phyloP scores from a whole-genome alignment of 208 protist species.

The Herpetomonas samuelpessoai region DNA sequence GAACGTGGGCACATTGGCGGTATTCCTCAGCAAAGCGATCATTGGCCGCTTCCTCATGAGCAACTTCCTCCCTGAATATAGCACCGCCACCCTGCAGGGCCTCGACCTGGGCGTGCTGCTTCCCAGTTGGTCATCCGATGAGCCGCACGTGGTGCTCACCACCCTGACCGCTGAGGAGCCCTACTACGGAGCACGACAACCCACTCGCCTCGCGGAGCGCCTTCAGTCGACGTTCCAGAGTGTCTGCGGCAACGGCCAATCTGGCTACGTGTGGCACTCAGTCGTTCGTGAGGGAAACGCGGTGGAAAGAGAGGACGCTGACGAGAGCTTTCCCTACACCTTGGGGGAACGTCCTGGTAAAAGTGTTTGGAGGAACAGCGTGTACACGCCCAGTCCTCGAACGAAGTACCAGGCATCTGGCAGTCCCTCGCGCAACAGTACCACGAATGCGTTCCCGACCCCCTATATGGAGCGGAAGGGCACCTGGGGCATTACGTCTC shows the following conservation, averaged over 20 bases:
- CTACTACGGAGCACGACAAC: constrained; percentile 27
- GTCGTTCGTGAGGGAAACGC: constrained; percentile 21
- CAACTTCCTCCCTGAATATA: constrained; percentile 21
- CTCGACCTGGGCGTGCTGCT: constrained; percentile 35
- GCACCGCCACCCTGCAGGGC: constrained; percentile 25
- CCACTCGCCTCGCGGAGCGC: constrained; percentile 8
- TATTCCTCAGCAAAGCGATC: constrained; percentile 22
- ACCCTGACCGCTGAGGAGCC: constrained; percentile 23
- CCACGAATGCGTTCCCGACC: constrained; percentile 18
- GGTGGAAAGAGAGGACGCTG: background rate
- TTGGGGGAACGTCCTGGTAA: background rate
- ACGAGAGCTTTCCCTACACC: background rate
- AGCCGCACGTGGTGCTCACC: constrained; percentile 31
- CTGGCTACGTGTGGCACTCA: constrained; percentile 51
- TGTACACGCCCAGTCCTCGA: background rate
- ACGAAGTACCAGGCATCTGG: background rate
- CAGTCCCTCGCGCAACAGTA: constrained; percentile 7
- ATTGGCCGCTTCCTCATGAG: constrained; percentile 31
- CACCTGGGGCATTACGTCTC: constrained; percentile 42
- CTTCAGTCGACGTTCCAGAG: constrained; percentile 21
- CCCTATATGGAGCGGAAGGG: constrained; percentile 32
- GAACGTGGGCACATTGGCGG: constrained; percentile 8
- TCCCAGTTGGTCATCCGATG: constrained; percentile 21
- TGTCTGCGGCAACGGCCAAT: constrained; percentile 19
- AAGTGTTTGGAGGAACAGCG: background rate